phyloP scores from a whole-genome alignment of 495 filamentous ascomycete genomes.

The Podospora pseudopauciseta region DNA sequence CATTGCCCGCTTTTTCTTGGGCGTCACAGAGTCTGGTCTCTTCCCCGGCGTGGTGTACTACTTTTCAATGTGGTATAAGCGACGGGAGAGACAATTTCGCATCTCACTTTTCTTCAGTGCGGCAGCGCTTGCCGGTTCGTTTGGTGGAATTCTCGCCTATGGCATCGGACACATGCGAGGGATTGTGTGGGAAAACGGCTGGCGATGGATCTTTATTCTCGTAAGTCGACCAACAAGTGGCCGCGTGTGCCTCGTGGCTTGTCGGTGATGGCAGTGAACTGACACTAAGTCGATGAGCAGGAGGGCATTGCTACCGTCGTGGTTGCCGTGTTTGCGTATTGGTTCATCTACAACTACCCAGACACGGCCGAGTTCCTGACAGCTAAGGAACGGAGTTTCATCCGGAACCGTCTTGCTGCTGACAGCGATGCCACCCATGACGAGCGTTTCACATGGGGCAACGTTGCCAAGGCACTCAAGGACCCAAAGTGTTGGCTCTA shows the following conservation, averaged over 20 bases:
- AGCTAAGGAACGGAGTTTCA: slow-evolving; percentile 57
- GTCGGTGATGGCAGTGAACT: too few relatives aligned
- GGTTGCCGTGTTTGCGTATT: slow-evolving; percentile 59
- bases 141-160: slow-evolving; percentile 72
- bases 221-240: slow-evolving; percentile 34
- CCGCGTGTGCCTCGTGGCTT: too few relatives aligned
- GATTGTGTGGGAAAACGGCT: slow-evolving; percentile 62
- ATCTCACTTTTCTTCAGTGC: slow-evolving; percentile 74
- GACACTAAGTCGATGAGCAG: slow-evolving; percentile 27
- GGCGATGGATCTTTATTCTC: slow-evolving; percentile 83
- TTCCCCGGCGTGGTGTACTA: slow-evolving; percentile 79
- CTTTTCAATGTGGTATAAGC: slow-evolving; percentile 81
- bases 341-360: slow-evolving; percentile 72
- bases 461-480: slow-evolving; percentile 58
- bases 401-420: slow-evolving; percentile 56
- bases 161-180: slow-evolving; percentile 60
- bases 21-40: slow-evolving; percentile 54
- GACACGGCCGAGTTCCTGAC: slow-evolving; percentile 63
- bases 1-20: slow-evolving; percentile 59
- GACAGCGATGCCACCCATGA: slow-evolving; percentile 58
- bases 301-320: slow-evolving; percentile 68
- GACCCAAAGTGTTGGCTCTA: slow-evolving; percentile 77
- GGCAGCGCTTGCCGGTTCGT: slow-evolving; percentile 71
- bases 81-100: slow-evolving; percentile 65
- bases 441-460: slow-evolving; percentile 64